Base-by-base conservation (phyloP, 768 basidiomycete species). In the Strobilomyces confusus region DNA sequence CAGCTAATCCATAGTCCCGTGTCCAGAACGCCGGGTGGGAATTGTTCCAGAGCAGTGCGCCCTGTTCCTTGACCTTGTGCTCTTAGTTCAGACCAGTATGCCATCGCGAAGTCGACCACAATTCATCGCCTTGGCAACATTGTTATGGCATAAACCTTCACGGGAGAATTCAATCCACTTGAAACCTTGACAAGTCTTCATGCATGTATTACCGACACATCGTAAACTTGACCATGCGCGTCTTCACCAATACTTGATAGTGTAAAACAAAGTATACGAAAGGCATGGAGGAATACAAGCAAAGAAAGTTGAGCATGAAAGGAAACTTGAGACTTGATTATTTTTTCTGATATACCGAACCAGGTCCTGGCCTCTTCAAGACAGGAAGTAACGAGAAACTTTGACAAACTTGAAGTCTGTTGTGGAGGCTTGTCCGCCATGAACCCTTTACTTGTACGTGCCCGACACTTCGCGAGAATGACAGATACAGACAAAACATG, bases 261-360 rank as follows among this genome's bases (percentile, higher is more conserved):
- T 62, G 70, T 71, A 69, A 75, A 73, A 75, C 67, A 75, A 72
- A 70, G 73, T 71, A 73, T 74, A 74, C 65, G 72, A 73, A 70
- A 72, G 61, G 63, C 65, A 65, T 58, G 63, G 45, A 37, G 58
- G 58, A 67, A 62, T 71, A 73, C 71, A 68, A 76, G 71, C 69
- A 75, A 75, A 76, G 80, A 77, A 79, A 71, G 74, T 73, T 67
- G 79, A 72, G 69, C 76, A 76, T 73, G 75, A 76, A 66, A 76
- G 70, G 72, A 78, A 72, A 84, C 81, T 83, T 84, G 82, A 78
- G 82, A 81, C 80, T 84, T 83, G 80, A 73, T 67, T 73, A 73
- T 73, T 74, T 72, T 78, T 73, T 78, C 34, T 49, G 47, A 74
- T 68, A 69, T 80, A 83, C 76, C 75, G 78, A 78, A 79, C 78